phyloP scores from a whole-genome alignment of 805 yeast species.

The Saccharomyces paradoxus region DNA sequence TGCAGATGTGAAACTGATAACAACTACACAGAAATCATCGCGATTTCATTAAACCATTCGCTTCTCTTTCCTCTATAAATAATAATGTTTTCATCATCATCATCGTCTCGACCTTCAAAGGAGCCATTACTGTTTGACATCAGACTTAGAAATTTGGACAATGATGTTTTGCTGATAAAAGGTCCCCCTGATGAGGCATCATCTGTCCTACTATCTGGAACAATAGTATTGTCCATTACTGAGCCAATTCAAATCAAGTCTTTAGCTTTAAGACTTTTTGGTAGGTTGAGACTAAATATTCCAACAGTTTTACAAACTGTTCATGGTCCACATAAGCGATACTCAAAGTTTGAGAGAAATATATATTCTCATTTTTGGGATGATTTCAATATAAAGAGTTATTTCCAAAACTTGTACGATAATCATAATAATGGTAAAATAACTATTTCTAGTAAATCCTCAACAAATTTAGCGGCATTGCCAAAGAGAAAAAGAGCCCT shows the following conservation, averaged over 20 bases:
- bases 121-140: conserved; percentile 40
- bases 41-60: background rate
- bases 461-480: conserved; percentile 14
- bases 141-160: conserved; percentile 58
- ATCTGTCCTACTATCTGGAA: conserved; percentile 68
- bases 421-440: conserved; percentile 13
- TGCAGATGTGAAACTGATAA: background rate
- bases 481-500: conserved; percentile 17
- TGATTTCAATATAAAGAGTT: conserved; percentile 45
- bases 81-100: conserved; percentile 6
- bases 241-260: conserved; percentile 69
- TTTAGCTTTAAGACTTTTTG: conserved; percentile 53
- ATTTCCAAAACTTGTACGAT: conserved; percentile 25
- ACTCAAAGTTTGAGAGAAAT: conserved; percentile 45
- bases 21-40: background rate
- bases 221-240: conserved; percentile 62
- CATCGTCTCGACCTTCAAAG: conserved; percentile 11
- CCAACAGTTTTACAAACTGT: conserved; percentile 34
- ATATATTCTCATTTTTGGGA: conserved; percentile 77
- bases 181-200: conserved; percentile 75
- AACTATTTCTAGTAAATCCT: conserved; percentile 14
- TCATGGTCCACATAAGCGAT: conserved; percentile 41
- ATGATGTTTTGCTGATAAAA: conserved; percentile 72
- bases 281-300: conserved; percentile 60
- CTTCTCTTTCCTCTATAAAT: background rate